Evolutionary conservation across 2,329 filamentous ascomycete species (phyloP), one percentile per base, ranked within the genome.

Genomic region (Calonectria leucothoes): DNA sequence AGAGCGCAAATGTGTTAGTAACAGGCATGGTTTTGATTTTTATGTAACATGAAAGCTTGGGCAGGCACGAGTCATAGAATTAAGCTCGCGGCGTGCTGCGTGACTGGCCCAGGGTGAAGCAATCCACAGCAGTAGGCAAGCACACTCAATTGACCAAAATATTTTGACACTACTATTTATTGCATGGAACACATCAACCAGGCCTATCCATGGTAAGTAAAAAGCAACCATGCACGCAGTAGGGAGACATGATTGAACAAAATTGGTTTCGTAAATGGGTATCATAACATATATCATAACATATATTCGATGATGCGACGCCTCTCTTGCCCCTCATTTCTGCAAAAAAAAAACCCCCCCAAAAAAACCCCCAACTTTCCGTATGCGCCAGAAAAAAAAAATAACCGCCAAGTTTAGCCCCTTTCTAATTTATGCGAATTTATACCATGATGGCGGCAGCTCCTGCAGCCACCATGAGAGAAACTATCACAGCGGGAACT

Each of bases 391-490:
- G 35, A 31, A 64, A 31, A 55, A 39, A 45, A n/a, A 63, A n/a
- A n/a, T n/a, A n/a, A 20, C 33, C 27, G 48, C 7, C 29, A 51
- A 23, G 49, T 17, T 39, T 20, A 49, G 27, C 23, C 15, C 8
- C 29, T 37, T 55, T 39, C 14, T 33, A 71, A 27, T 33, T 31
- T 49, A 48, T 52, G 33, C 42, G 15, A 12, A 11, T 6, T 76
- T 71, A 79, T 37, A 77, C 20, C 31, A 74, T 23, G 29, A 73
- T 37, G 17, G 74, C 71, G 11, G 63, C 37, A 51, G 74, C 74
- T 29, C 76, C 79, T 15, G 78, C 31, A 59, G 67, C 75, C 66
- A 80, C 66, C 35, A 81, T 65, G 35, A 78, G 11, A 1, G 71
- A 68, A 15, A 71, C 73, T 20, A 78, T 51, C 42, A 73, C 37